These are phyloP conservation scores for Austropuccinia psidii DNA, from an alignment of 1,284 basidiomycete species.

Conservation along the genomic window DNA sequence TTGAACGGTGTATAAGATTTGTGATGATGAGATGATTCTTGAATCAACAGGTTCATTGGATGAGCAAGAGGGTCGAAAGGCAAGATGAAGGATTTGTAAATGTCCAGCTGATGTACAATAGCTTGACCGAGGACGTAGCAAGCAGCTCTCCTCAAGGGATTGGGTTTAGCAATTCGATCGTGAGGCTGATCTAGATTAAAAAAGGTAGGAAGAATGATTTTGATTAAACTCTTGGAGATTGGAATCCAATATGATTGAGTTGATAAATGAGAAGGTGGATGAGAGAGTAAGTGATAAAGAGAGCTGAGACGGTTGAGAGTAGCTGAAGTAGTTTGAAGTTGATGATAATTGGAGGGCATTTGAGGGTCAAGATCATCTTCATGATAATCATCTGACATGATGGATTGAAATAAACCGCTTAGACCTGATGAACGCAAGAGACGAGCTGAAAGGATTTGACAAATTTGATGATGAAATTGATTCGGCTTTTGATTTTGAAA, in stretches of 20 bases:
- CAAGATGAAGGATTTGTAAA: slow-evolving; percentile 11
- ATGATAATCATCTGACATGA: slow-evolving; percentile 10
- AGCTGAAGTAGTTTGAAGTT: slow-evolving; percentile 17
- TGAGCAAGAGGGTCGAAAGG: slow-evolving; percentile 3
- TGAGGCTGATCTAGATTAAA: background rate
- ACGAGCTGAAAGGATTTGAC: slow-evolving; percentile 8
- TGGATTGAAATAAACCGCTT: slow-evolving; percentile 9
- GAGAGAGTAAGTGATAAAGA: slow-evolving; percentile 5
- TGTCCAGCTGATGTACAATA: background rate
- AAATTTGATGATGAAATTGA: too few relatives aligned
- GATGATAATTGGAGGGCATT: too few relatives aligned
- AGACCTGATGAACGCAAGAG: background rate
- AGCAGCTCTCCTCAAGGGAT: background rate
- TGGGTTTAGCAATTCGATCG: background rate
- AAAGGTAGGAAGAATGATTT: slow-evolving; percentile 1
- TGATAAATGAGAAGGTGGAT: background rate
- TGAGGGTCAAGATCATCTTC: too few relatives aligned
- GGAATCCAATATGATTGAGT: background rate
- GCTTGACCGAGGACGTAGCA: slow-evolving; percentile 19
- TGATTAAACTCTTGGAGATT: background rate
- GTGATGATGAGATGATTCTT: background rate
- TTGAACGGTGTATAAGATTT: slow-evolving; percentile 3
- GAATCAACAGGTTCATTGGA: background rate
- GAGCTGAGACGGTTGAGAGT: slow-evolving; percentile 10
- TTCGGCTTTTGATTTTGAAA: too few relatives aligned